Conservation (phyloP, 2,329 filamentous ascomycete species). For the Claviceps sp. region DNA sequence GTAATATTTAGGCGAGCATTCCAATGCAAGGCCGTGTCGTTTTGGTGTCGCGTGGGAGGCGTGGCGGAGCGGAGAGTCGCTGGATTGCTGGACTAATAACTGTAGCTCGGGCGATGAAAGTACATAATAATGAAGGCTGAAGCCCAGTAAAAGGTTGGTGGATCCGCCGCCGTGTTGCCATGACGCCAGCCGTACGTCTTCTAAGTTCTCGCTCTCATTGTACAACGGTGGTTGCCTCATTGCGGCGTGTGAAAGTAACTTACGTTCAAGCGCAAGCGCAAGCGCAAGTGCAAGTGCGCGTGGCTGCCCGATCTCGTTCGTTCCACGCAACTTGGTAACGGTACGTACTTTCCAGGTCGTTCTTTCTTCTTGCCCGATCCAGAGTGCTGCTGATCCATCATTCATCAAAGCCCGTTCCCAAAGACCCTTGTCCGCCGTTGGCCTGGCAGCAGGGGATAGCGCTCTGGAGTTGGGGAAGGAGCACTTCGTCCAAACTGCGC, state of each 20-base stretch:
- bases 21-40: too few relatives aligned
- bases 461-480: not conserved
- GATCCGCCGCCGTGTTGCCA: not conserved
- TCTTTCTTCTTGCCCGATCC: too few relatives aligned
- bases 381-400: too few relatives aligned
- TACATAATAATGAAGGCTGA: not conserved
- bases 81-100: too few relatives aligned
- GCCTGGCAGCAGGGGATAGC: not conserved
- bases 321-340: too few relatives aligned
- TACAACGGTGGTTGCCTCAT: too few relatives aligned
- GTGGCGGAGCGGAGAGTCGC: too few relatives aligned
- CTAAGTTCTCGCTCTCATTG: too few relatives aligned
- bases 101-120: too few relatives aligned
- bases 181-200: slow-evolving; percentile 1
- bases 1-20: not conserved
- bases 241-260: too few relatives aligned
- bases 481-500: not conserved
- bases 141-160: not conserved
- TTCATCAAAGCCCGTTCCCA: not conserved
- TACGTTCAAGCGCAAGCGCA: not conserved
- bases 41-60: too few relatives aligned
- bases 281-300: not conserved
- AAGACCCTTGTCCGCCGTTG: not conserved
- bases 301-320: not conserved
- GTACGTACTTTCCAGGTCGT: too few relatives aligned